Evolutionary conservation across 805 yeast species (phyloP).

Genomic region (Cyberlindnera petersonii): DNA sequence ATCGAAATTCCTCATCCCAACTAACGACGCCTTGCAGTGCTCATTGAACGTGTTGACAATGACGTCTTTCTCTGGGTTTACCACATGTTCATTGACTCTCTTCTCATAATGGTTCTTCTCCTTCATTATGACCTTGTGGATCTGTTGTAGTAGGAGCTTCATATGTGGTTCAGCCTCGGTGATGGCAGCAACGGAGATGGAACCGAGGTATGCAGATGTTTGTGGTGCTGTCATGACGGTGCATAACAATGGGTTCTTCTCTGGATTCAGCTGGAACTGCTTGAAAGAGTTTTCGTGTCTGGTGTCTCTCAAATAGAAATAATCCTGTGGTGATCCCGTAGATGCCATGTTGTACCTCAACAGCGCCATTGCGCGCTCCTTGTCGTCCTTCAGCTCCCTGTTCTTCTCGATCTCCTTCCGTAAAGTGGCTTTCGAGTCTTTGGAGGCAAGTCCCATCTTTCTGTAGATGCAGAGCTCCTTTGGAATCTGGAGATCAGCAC

Average conservation of each 20-base stretch:
- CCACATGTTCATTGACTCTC: neutral
- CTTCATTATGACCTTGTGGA: slow-evolving; percentile 12
- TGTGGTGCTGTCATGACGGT: slow-evolving; percentile 15
- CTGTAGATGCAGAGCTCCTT: slow-evolving; percentile 18
- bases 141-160: slow-evolving; percentile 13
- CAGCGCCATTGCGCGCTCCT: slow-evolving; percentile 9
- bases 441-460: slow-evolving; percentile 18
- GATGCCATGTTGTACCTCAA: slow-evolving; percentile 14
- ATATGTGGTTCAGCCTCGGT: slow-evolving; percentile 16
- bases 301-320: slow-evolving; percentile 12
- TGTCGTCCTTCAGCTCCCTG: slow-evolving; percentile 17
- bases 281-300: slow-evolving; percentile 5
- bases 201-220: slow-evolving; percentile 15
- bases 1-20: slow-evolving; percentile 6
- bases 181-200: slow-evolving; percentile 18
- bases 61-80: slow-evolving; percentile 2
- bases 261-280: slow-evolving; percentile 17
- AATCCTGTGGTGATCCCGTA: slow-evolving; percentile 13
- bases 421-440: slow-evolving; percentile 18
- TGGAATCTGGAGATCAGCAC: slow-evolving; percentile 17
- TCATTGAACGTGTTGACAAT: slow-evolving; percentile 9
- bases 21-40: slow-evolving; percentile 10
- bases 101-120: slow-evolving; percentile 10
- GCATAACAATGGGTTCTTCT: slow-evolving; percentile 17
- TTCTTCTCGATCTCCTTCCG: slow-evolving; percentile 13